These are phyloP conservation scores for Polychaeton citri DNA, from an alignment of 2,329 filamentous ascomycete genomes.

Conservation along the genomic window DNA sequence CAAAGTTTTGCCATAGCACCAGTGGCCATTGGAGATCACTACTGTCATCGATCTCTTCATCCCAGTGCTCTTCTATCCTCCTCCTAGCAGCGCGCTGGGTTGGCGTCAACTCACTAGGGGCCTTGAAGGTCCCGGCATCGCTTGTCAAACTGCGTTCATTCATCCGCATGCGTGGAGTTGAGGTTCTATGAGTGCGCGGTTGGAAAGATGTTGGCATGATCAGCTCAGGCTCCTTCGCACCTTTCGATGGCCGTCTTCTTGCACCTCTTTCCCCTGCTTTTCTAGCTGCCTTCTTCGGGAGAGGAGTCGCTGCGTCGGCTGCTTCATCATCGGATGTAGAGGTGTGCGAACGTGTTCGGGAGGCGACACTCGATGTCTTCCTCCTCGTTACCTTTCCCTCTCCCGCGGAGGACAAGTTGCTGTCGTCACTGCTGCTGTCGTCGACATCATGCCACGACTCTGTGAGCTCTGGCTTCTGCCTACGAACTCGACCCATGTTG, in stretches of 20 bases:
- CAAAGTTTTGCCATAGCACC: constrained; percentile 20
- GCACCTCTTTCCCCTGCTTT: constrained; percentile 1
- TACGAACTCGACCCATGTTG: constrained; percentile 11
- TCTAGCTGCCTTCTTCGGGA: background rate
- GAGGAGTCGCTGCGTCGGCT: constrained; percentile 2
- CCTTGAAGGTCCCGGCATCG: constrained; percentile 15
- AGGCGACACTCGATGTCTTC: background rate
- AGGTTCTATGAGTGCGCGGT: constrained; percentile 2
- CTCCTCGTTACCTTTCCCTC: constrained; percentile 17
- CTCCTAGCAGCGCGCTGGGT: constrained; percentile 2
- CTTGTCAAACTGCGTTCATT: constrained; percentile 18
- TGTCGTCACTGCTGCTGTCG: constrained; percentile 10
- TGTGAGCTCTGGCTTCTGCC: constrained; percentile 12
- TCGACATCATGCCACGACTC: constrained; percentile 23
- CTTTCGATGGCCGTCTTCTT: constrained; percentile 7
- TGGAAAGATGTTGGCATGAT: constrained; percentile 27
- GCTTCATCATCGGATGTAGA: constrained; percentile 1
- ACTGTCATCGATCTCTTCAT: constrained; percentile 12
- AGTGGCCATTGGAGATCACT: constrained; percentile 8
- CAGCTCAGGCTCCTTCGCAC: constrained; percentile 25
- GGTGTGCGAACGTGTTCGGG: constrained; percentile 1
- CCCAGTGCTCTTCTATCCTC: constrained; percentile 6
- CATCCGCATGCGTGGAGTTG: constrained; percentile 16
- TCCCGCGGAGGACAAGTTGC: constrained; percentile 13
- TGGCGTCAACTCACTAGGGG: constrained; percentile 6